Base-by-base conservation (phyloP, 192 early-diverging fungal genomes). In the Piromyces finnis region DNA sequence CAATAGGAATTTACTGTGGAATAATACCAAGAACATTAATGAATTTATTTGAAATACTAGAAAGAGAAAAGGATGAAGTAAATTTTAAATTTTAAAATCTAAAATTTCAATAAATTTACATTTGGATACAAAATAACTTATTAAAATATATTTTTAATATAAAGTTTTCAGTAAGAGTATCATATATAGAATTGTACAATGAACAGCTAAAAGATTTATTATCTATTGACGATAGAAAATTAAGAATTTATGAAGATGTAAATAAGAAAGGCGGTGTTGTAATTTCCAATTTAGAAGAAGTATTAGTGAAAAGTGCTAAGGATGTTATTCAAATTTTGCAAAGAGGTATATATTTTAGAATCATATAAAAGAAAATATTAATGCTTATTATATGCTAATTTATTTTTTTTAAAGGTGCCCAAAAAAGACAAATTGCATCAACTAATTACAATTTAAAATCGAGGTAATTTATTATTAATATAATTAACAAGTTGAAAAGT, bases 141-240 rank as follows among this genome's bases (percentile, higher is more conserved):
- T n/a, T n/a, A n/a, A n/a, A n/a, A n/a, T n/a, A n/a, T n/a, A 51
- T 51, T 51, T 22, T 17, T 22, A 51, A 22, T 51, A 22, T 2
- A 22, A 22, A 68, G 51, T 96, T 90, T 82, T 89, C 92, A 16
- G 95, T 96, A 7, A 88, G 88, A 29, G 90, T 99, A 16, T 37
- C 29, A 39, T 95, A 91, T 79, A 83, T 97, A 18, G 97, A 99
- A 85, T 84, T 99, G 16, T 99, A 98, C 86, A 99, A 99, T 82
- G 96, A 99, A 84, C 93, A 97, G 78, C 84, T 97, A 35, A 89
- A 92, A n/a, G 97, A 99, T 85, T 85, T 99, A 26, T 82, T 99
- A n/a, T 87, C 89, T 1, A 82, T 85, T 15, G 88, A 85, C 15
- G 88, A 85, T 5, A 84, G 83, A 27, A 89, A 89, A 41, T 85